Evolutionary conservation across 495 filamentous ascomycete species (phyloP), one percentile per base, ranked within the genome.

Genomic region (Talaromyces thailandensis): DNA sequence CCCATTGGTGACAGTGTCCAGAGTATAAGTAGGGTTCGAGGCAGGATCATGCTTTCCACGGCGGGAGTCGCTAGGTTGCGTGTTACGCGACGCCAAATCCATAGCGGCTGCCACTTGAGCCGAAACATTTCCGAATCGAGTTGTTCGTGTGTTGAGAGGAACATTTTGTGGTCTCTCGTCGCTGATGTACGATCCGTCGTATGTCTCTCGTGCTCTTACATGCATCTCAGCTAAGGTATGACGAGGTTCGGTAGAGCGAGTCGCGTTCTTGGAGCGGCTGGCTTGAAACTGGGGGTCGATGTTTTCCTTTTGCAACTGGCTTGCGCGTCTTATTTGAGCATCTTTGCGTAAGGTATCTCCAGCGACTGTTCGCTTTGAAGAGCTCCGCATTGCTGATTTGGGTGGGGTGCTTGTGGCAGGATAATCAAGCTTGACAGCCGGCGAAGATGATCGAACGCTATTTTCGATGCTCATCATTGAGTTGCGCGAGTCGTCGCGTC

Each of bases 151-250:
- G 28, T 78, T 81, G n/a, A 73, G 68, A 0, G 73, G 69, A 28
- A 76, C 65, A 28, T 75, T 80, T 6, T 79, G 70, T 16, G 84
- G 84, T 35, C 81, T 72, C 56, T 83, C 81, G 45, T 83, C 81
- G 43, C 68, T 74, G 28, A 81, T 59, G 31, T 79, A 73, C 25
- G 82, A 84, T 2, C 77, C 76, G 50, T 85, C 82, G 64, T 87
- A 84, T 62, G 75, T 75, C 35, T 82, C 81, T 9, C 76, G 75
- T 9, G 82, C 78, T 64, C 77, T 81, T 11, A 81, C 80, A 62
- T 87, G 82, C 72, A 82, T 78, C 23, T 83, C 76, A 8, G 81
- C 78, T 6, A 83, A 70, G 6, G 81, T 78, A 2, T 75, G 75
- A 26, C 75, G 71, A 61, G 75, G 71, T 40, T 73, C 72, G 12